Base-by-base conservation (phyloP, 768 basidiomycete species). In the Suillus alpinus region DNA sequence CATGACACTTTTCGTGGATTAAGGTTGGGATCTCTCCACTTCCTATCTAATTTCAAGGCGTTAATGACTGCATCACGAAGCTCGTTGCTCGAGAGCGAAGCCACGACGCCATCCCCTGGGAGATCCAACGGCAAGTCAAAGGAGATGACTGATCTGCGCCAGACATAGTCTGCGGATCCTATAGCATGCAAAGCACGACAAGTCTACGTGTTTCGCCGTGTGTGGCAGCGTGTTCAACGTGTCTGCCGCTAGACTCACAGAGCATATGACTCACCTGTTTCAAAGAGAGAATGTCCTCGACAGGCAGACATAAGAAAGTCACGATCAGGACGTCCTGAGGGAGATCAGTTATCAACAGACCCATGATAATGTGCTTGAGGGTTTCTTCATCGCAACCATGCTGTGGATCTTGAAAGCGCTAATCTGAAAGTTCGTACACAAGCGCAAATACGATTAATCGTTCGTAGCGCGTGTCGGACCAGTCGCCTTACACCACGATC, bases 181-280 rank as follows among this genome's bases (percentile, higher is more conserved):
- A 82, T 77, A 18, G 78, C 78, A 73, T 87, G 80, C 59, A 86
- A 71, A 62, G 72, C 79, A 80, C 85, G 86, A 78, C 83, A 84
- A 69, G 82, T 80, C 83, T 87, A 68, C 74, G 75, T 77, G 75
- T 69, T 44, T 46, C 49, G n/a, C 26, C 18, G 20, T 32, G 58
- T 20, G 36, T 20, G 41, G n/a, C 43, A 20, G 9, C 10, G 9
- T 59, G 40, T 63, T 31, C 29, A 59, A 61, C 58, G 53, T 59
- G 59, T 70, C 62, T 63, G 61, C 44, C 10, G 46, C 37, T 14
- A 26, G 32, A 6, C 20, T 18, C 50, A 49, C 26, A 40, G 47
- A 56, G 13, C 26, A 18, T 44, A 47, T 43, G 32, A 68, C 71
- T 65, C 66, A 79, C 84, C 78, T 84, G 83, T 62, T 77, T 79